Conservation (phyloP, 2,329 filamentous ascomycete species). For the Apiospora arundinis region DNA sequence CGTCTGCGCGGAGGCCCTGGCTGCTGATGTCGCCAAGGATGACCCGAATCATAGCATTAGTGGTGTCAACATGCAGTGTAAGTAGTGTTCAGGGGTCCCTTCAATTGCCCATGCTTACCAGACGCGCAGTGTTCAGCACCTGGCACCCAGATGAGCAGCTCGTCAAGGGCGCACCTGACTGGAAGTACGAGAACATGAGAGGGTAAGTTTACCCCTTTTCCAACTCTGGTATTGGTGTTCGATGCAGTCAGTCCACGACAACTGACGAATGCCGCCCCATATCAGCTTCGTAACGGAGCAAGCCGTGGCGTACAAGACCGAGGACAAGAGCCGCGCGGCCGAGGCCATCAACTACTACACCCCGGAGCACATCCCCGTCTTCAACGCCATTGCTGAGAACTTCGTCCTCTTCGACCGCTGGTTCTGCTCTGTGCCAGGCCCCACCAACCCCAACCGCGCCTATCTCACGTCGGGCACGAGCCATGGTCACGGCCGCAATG, state of each 20-base stretch:
- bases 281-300: slow-evolving; percentile 16
- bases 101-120: neutral
- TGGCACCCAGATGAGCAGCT: slow-evolving; percentile 17
- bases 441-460: slow-evolving; percentile 15
- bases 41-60: slow-evolving; percentile 20
- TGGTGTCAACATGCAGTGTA: slow-evolving; percentile 20
- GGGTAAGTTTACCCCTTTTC: neutral
- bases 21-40: slow-evolving; percentile 15
- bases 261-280: neutral
- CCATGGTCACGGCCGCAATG: slow-evolving; percentile 11
- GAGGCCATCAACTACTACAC: slow-evolving; percentile 21
- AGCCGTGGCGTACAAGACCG: slow-evolving; percentile 15
- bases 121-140: neutral
- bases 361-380: slow-evolving; percentile 19
- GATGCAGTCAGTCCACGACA: no score
- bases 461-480: slow-evolving; percentile 19
- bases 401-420: slow-evolving; percentile 20
- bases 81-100: neutral
- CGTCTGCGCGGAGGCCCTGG: slow-evolving; percentile 5
- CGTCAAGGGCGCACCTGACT: slow-evolving; percentile 5
- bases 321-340: slow-evolving; percentile 1
- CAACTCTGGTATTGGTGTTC: no score
- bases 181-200: slow-evolving; percentile 20
- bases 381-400: slow-evolving; percentile 20
- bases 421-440: slow-evolving; percentile 20